Evolutionary conservation across 116 monocot species (phyloP).

Genomic region (Iris pallida): DNA sequence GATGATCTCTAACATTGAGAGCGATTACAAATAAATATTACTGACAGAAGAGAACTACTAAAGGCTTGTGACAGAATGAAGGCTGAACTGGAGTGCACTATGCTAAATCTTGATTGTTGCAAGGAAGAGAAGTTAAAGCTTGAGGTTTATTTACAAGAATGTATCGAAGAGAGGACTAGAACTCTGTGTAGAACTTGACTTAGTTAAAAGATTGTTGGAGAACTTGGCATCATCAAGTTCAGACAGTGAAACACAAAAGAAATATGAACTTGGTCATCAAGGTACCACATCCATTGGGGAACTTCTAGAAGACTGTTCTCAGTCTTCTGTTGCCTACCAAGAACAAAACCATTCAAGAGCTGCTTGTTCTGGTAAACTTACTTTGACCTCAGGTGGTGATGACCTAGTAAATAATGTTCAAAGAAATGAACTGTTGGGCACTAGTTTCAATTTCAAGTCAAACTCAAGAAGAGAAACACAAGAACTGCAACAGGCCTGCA

Average conservation of each 20-base stretch:
- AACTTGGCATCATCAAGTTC: constrained; percentile 51
- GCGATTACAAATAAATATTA: constrained; percentile 43
- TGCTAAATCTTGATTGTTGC: constrained; percentile 78
- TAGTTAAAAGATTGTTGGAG: constrained; percentile 79
- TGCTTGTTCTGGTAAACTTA: constrained; percentile 5
- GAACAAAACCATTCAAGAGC: constrained; percentile 5
- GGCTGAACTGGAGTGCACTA: constrained; percentile 79
- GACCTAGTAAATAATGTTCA: constrained; percentile 4
- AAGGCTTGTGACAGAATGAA: constrained; percentile 77
- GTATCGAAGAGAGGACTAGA: constrained; percentile 65
- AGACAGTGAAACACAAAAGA: constrained; percentile 19
- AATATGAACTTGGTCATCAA: constrained; percentile 19
- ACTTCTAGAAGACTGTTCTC: constrained; percentile 36
- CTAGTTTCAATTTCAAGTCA: not conserved
- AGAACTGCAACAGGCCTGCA: constrained; percentile 4
- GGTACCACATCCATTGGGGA: constrained; percentile 53
- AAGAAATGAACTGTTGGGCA: not conserved
- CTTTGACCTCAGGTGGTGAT: not conserved
- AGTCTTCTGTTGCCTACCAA: constrained; percentile 4
- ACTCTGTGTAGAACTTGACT: constrained; percentile 77
- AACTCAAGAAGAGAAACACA: constrained; percentile 13
- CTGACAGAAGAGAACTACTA: constrained; percentile 56
- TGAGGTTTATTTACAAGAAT: constrained; percentile 69
- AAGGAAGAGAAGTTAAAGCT: constrained; percentile 88
- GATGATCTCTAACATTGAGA: constrained; percentile 58